These are phyloP conservation scores for Sporothrix curviconia DNA, from an alignment of 2,329 filamentous ascomycete genomes.

Conservation along the genomic window DNA sequence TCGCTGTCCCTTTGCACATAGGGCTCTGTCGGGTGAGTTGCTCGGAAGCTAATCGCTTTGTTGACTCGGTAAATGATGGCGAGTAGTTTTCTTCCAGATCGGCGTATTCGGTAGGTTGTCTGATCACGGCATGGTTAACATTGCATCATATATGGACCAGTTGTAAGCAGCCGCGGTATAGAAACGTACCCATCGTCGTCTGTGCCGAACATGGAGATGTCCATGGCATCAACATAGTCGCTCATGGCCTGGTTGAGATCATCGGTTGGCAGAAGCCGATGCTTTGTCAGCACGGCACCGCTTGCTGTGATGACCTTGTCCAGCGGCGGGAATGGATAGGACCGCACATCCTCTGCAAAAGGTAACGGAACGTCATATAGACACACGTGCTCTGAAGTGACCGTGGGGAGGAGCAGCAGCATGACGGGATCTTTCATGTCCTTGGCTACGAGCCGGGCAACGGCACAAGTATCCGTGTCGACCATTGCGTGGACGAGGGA, in stretches of 20 bases:
- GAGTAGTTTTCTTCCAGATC: slow-evolving; percentile 77
- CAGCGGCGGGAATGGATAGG: slow-evolving; percentile 86
- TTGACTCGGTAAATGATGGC: slow-evolving; percentile 79
- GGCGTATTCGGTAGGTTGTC: slow-evolving; percentile 59
- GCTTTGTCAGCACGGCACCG: slow-evolving; percentile 70
- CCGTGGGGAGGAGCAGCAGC: slow-evolving; percentile 70
- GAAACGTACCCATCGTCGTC: slow-evolving; percentile 65
- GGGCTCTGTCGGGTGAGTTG: slow-evolving; percentile 62
- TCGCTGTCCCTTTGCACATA: slow-evolving; percentile 56
- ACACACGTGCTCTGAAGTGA: slow-evolving; percentile 75
- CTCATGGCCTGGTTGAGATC: slow-evolving; percentile 76
- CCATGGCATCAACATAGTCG: slow-evolving; percentile 89
- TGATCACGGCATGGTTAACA: slow-evolving; percentile 20
- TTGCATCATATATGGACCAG: not conserved
- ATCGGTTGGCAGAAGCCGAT: slow-evolving; percentile 73
- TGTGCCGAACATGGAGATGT: slow-evolving; percentile 62
- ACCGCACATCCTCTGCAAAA: slow-evolving; percentile 84
- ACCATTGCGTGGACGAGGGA: slow-evolving; percentile 83
- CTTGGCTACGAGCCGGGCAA: slow-evolving; percentile 80
- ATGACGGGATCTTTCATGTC: slow-evolving; percentile 72
- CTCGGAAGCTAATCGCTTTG: slow-evolving; percentile 75
- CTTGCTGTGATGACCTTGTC: slow-evolving; percentile 84
- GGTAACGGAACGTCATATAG: slow-evolving; percentile 85
- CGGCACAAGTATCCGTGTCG: slow-evolving; percentile 76
- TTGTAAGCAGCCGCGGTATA: not conserved